These are phyloP conservation scores for Bolboschoenoplectus hybrid DNA, from an alignment of 202 grass and related monocot genomes.

Conservation along the genomic window DNA sequence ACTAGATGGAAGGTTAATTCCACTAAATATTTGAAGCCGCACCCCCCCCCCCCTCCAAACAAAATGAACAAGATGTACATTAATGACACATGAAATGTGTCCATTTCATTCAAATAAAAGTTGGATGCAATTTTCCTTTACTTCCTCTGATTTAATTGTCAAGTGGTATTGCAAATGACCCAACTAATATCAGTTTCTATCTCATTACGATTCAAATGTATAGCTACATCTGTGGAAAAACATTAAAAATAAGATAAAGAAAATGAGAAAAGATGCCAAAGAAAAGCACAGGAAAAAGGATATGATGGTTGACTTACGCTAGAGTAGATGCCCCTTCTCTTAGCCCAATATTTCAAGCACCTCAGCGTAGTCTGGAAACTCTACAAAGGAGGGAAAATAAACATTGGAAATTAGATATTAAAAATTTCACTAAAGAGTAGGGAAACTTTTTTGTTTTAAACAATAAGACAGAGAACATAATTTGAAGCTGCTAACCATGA, in stretches of 20 bases:
- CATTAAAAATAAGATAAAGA: too few relatives aligned
- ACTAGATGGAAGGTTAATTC: too few relatives aligned
- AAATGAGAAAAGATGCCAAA: not conserved
- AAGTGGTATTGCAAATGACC: not conserved
- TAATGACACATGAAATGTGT: not conserved
- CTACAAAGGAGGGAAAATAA: constrained; percentile 47
- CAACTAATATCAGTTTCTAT: not conserved
- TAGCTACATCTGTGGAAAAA: not conserved
- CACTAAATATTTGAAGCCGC: too few relatives aligned
- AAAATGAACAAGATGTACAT: too few relatives aligned
- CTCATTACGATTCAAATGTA: not conserved
- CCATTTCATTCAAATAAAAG: not conserved
- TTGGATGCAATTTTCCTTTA: not conserved
- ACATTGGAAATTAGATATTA: not conserved
- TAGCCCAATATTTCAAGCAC: constrained; percentile 97
- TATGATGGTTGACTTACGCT: constrained; percentile 56
- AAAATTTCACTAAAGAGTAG: too few relatives aligned
- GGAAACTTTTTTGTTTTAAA: too few relatives aligned
- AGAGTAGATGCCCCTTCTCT: constrained; percentile 85
- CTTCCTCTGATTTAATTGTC: not conserved
- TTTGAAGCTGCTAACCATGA: constrained; percentile 55
- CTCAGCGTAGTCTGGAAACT: constrained; percentile 76
- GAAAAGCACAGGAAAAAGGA: not conserved
- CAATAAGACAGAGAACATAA: too few relatives aligned
- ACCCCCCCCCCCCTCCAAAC: too few relatives aligned